These are phyloP conservation scores for Alternaria sp. DNA, from an alignment of 2,329 filamentous ascomycete genomes.

Conservation along the genomic window DNA sequence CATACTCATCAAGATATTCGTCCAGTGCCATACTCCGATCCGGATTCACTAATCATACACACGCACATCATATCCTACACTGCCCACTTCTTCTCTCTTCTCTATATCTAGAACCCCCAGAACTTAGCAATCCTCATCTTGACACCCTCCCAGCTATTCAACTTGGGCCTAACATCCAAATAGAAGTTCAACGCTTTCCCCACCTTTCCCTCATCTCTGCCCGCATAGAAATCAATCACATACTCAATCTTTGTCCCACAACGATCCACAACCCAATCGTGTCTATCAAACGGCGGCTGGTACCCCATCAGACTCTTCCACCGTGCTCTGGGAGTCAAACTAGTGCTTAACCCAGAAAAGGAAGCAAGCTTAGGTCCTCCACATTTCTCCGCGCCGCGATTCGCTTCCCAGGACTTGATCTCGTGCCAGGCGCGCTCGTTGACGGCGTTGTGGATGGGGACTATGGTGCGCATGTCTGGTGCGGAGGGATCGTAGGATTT, in stretches of 20 bases:
- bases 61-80: not conserved
- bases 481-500: constrained; percentile 79
- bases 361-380: constrained; percentile 83
- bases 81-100: not conserved
- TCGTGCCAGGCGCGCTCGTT: constrained; percentile 96
- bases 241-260: constrained; percentile 90
- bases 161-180: constrained; percentile 70
- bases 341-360: constrained; percentile 74
- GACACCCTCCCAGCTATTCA: constrained; percentile 70
- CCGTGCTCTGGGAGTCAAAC: constrained; percentile 82
- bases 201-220: constrained; percentile 61
- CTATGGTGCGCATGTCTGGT: constrained; percentile 86
- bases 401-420: constrained; percentile 87
- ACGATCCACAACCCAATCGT: constrained; percentile 96
- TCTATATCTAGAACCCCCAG: constrained; percentile 53
- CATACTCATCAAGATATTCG: not conserved
- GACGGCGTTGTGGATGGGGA: constrained; percentile 97
- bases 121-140: constrained; percentile 63
- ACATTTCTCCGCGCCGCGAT: constrained; percentile 68
- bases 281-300: constrained; percentile 88
- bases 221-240: constrained; percentile 97
- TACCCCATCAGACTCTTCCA: constrained; percentile 89
- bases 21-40: not conserved
- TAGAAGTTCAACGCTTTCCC: constrained; percentile 67
- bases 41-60: not conserved